Evolutionary conservation across 1,284 basidiomycete genomes (phyloP), one percentile per base, ranked within the genome.

Genomic region (Quambalaria eucalypti): DNA sequence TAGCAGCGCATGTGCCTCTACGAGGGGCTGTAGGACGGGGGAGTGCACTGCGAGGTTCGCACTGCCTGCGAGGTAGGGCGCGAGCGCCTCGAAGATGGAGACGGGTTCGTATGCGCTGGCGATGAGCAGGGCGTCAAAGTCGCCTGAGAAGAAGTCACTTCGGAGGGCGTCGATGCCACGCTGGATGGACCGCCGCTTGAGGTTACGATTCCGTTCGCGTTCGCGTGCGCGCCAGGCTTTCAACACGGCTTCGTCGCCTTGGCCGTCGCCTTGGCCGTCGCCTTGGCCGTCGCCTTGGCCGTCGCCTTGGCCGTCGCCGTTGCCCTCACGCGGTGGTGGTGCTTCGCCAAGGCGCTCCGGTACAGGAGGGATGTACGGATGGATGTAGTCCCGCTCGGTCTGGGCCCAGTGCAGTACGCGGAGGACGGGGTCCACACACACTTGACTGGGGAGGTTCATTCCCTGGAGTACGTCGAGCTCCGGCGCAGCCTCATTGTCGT

Each of bases 401-500:
- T 39, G 39, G 31, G 88, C 87, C 92, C 92, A 97, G 72, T 93
- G 92, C 28, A 96, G 77, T 8, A 84, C 85, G 10, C 82, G 81
- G 54, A 90, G 78, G 33, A 85, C 80, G 0, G 80, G 74, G 9
- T 79, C 78, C 29, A 84, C 69, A 16, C 16, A 33, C 25, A 81
- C 76, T 52, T 84, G 80, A 0, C 51, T 14, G 1, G 62, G 65
- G 56, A 83, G 79, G 26, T 83, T 80, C 68, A 92, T 89, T 76
- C 96, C 96, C 1, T 82, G 80, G 71, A 93, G 77, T 21, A 92
- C 82, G 36, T 90, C 89, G 75, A 91, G 90, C 33, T 90, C 86
- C 9, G 95, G 93, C 5, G 93, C 91, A 2, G 87, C 90, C 70
- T 97, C 93, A 30, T 86, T 83, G 64, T 95, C 90, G 68, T 87